phyloP scores from a whole-genome alignment of 345 rosid genomes.

The Isatis tinctoria region DNA sequence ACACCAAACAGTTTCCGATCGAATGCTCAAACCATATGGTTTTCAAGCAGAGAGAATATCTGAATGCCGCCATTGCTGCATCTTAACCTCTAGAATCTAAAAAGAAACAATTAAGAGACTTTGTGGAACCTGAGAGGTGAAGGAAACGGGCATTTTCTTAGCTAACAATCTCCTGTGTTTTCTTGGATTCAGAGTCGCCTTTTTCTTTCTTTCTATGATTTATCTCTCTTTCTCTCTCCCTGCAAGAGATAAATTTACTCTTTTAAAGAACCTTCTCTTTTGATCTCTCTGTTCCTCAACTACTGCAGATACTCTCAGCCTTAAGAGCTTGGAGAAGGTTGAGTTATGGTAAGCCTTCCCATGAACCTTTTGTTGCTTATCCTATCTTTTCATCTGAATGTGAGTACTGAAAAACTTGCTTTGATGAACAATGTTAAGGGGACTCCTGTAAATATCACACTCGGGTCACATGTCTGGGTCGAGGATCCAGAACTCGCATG shows the following conservation, averaged over 20 bases:
- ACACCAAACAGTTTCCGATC: background rate
- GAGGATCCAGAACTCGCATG: slow-evolving; percentile 59
- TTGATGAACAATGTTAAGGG: slow-evolving; percentile 36
- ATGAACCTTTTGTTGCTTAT: background rate
- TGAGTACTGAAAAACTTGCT: slow-evolving; percentile 1
- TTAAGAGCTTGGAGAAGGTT: slow-evolving; percentile 7
- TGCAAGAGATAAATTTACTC: background rate
- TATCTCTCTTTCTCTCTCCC: background rate
- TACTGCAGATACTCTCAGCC: slow-evolving; percentile 10
- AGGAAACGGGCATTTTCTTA: background rate
- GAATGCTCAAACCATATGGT: slow-evolving; percentile 6
- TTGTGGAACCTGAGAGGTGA: slow-evolving; percentile 23
- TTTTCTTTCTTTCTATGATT: background rate
- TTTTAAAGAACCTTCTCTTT: background rate
- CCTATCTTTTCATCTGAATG: slow-evolving; percentile 8
- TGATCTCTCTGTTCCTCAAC: slow-evolving; percentile 12
- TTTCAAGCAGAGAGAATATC: slow-evolving; percentile 23
- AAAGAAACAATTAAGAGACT: slow-evolving; percentile 9
- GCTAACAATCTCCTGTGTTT: slow-evolving; percentile 27
- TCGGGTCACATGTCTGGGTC: slow-evolving; percentile 60
- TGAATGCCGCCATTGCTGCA: slow-evolving; percentile 34
- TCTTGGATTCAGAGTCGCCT: slow-evolving; percentile 34
- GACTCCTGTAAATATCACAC: slow-evolving; percentile 51
- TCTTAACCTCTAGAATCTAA: slow-evolving; percentile 6
- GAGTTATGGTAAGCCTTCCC: slow-evolving; percentile 37